Conservation (phyloP, 1,284 basidiomycete genomes). For the Cystobasidium slooffiae region DNA sequence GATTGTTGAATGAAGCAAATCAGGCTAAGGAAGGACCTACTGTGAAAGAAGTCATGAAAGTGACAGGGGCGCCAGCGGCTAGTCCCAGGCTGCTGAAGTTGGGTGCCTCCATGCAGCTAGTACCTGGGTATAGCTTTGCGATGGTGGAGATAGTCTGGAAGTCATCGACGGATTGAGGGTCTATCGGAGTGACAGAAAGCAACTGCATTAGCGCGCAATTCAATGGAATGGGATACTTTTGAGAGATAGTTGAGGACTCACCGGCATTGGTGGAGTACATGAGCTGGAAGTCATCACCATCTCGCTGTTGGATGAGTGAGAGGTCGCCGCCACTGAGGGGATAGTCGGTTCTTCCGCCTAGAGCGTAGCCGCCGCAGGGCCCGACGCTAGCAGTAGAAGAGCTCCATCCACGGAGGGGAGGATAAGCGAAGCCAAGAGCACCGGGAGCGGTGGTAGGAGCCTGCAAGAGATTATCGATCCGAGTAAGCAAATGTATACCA, state of each 20-base stretch:
- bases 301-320: conserved; percentile 33
- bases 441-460: conserved; percentile 12
- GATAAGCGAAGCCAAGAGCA: conserved; percentile 30
- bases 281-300: conserved; percentile 38
- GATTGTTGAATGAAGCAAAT: not conserved
- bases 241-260: not conserved
- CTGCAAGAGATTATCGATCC: not conserved
- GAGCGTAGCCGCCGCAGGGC: conserved; percentile 25
- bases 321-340: conserved; percentile 41
- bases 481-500: not conserved
- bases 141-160: conserved; percentile 35
- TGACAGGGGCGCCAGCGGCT: conserved; percentile 21
- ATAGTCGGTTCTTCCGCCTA: conserved; percentile 20
- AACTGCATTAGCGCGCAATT: not conserved
- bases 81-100: conserved; percentile 22
- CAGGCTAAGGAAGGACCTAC: not conserved
- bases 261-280: conserved; percentile 36
- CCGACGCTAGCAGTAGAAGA: not conserved
- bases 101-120: conserved; percentile 21
- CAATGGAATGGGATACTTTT: not conserved
- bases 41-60: conserved; percentile 19
- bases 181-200: not conserved
- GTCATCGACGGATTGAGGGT: conserved; percentile 36
- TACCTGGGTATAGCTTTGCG: conserved; percentile 25
- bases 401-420: conserved; percentile 30